phyloP scores from a whole-genome alignment of 257 asterid species.

The Nicotiana benthamiana region DNA sequence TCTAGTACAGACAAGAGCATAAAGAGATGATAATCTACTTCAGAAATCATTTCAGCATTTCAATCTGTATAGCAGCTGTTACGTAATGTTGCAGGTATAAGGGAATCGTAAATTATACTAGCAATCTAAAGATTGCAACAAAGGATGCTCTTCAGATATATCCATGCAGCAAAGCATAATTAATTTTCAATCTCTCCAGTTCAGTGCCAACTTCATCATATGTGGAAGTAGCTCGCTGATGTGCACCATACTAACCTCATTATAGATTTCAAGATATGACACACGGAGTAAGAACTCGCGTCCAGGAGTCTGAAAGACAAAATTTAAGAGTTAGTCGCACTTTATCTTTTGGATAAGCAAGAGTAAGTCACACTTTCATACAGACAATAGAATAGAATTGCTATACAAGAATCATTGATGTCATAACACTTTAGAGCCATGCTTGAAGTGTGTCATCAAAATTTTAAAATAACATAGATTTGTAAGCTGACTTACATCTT shows the following conservation, averaged over 20 bases:
- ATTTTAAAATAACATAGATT: neutral
- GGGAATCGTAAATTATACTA: neutral
- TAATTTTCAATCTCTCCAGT: neutral
- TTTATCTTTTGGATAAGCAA: neutral
- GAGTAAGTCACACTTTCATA: neutral
- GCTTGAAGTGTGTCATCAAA: neutral
- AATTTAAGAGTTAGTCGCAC: slow-evolving; percentile 13
- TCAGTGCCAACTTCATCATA: neutral
- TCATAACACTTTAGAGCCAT: neutral
- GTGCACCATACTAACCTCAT: slow-evolving; percentile 62
- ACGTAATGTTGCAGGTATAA: neutral
- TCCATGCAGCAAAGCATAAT: neutral
- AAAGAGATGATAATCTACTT: neutral
- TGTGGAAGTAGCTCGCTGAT: neutral
- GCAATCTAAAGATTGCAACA: neutral
- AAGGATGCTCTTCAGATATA: neutral
- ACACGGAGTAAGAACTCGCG: slow-evolving; percentile 96
- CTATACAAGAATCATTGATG: neutral
- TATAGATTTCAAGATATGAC: slow-evolving; percentile 93
- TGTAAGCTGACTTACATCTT: slow-evolving; percentile 65
- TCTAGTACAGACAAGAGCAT: neutral
- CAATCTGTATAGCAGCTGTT: neutral
- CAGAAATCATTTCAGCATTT: neutral
- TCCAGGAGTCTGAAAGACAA: slow-evolving; percentile 86
- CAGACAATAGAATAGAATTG: neutral